These are phyloP conservation scores for Xylariaceae sp. DNA, from an alignment of 2,329 filamentous ascomycete species.

Conservation along the genomic window DNA sequence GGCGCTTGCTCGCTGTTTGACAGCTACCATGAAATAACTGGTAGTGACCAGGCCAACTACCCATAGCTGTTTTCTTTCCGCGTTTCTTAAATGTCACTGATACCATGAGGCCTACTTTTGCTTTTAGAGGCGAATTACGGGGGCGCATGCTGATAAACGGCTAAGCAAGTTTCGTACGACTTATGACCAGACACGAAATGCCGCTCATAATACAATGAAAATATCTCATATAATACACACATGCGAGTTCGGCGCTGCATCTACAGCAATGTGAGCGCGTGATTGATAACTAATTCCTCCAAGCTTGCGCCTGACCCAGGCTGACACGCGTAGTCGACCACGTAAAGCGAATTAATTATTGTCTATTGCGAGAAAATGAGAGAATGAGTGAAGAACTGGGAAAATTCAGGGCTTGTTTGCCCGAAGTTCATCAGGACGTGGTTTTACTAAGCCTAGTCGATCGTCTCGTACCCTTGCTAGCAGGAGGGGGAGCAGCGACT, in stretches of 20 bases:
- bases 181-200: not conserved
- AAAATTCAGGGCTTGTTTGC: not conserved
- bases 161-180: not conserved
- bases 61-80: not conserved
- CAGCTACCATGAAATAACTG: not conserved
- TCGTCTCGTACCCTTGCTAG: slow-evolving; percentile 23
- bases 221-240: not conserved
- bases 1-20: not conserved
- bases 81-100: not conserved
- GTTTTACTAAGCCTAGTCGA: slow-evolving; percentile 25
- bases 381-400: not conserved
- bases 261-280: not conserved
- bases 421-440: slow-evolving; percentile 9
- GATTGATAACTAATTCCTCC: not conserved
- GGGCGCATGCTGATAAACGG: not conserved
- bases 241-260: not conserved
- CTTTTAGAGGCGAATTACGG: not conserved
- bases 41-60: not conserved
- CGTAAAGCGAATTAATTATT: not conserved
- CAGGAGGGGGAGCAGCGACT: slow-evolving; percentile 14
- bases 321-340: not conserved
- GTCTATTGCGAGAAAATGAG: not conserved
- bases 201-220: not conserved
- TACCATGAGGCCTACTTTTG: not conserved
- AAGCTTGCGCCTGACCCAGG: not conserved